A percentile compares a stretch with the other conserved stretches of the same genome.
Conservation (phyloP, 2,329 filamentous ascomycete genomes). For the Xylariaceae sp. region DNA sequence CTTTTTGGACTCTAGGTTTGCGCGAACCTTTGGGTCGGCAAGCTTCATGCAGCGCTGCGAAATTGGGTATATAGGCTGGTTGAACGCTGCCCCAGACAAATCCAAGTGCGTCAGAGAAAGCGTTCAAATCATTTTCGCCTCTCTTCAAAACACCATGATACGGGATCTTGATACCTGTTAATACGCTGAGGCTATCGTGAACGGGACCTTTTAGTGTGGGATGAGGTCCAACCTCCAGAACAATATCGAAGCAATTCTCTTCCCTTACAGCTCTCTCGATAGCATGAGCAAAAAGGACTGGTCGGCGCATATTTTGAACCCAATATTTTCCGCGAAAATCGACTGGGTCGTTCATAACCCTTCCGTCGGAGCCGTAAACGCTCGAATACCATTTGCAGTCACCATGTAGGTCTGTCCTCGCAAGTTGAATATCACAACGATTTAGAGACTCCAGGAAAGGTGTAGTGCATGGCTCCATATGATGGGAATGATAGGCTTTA, state of each 20-base stretch:
- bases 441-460: not conserved
- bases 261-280: not conserved
- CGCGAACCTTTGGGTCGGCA: no score
- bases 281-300: conserved; percentile 1
- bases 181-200: not conserved
- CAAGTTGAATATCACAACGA: not conserved
- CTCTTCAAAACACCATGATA: not conserved
- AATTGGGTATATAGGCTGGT: no score
- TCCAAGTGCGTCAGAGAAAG: no score
- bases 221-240: conserved; percentile 3
- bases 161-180: not conserved
- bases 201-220: conserved; percentile 4
- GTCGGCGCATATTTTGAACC: conserved; percentile 1
- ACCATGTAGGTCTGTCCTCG: no score
- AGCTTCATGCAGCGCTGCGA: no score
- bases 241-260: conserved; percentile 1
- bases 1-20: no score
- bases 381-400: no score
- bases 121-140: not conserved
- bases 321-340: not conserved
- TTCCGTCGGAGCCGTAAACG: no score
- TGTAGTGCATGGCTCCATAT: conserved; percentile 5
- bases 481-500: conserved; percentile 15
- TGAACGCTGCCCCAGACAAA: no score
- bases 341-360: no score